Conservation (phyloP, 192 early-diverging fungal genomes). For the Backusella macrospora region DNA sequence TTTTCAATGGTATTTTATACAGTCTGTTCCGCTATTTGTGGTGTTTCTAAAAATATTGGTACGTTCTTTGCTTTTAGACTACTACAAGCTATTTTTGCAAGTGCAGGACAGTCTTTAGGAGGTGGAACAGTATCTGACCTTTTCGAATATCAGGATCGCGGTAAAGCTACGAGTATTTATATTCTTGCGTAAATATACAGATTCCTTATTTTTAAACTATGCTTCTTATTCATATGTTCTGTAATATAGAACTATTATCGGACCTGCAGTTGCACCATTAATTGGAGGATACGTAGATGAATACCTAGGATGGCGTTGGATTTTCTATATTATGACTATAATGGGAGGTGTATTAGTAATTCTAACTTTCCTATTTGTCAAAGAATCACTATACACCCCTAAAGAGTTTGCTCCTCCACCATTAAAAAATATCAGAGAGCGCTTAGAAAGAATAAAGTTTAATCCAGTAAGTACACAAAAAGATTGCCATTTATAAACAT, state of each 20-base stretch:
- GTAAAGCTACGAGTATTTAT: constrained; percentile 34
- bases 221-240: background rate
- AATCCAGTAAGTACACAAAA: constrained; percentile 20
- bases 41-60: constrained; percentile 33
- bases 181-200: constrained; percentile 24
- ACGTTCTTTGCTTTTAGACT: constrained; percentile 38
- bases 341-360: constrained; percentile 53
- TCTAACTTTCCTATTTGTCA: constrained; percentile 52
- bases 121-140: constrained; percentile 46
- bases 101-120: constrained; percentile 37
- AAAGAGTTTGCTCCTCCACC: background rate
- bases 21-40: constrained; percentile 31
- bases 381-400: constrained; percentile 55
- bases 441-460: constrained; percentile 29
- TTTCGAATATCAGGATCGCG: constrained; percentile 35
- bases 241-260: constrained; percentile 36
- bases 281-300: constrained; percentile 43
- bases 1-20: constrained; percentile 30
- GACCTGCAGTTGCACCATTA: constrained; percentile 43
- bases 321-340: constrained; percentile 62
- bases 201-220: background rate
- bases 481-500: background rate
- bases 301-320: constrained; percentile 45
- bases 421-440: constrained; percentile 3
- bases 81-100: constrained; percentile 34